Conservation (phyloP, 2,329 filamentous ascomycete genomes). For the Microascus cirrosus region DNA sequence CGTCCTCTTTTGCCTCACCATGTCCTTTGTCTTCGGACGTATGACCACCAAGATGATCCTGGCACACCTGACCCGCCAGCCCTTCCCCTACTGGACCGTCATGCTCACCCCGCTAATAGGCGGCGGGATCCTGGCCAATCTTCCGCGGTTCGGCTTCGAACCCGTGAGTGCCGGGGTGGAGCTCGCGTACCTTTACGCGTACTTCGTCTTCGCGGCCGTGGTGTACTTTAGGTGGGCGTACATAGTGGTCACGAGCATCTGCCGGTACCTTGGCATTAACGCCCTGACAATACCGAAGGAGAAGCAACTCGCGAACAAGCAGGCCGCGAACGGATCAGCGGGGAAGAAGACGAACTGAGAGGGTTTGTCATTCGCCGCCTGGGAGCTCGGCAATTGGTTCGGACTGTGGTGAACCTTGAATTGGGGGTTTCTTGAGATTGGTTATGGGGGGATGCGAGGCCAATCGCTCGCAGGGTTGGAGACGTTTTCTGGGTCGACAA, state of each 20-base stretch:
- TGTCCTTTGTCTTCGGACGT: constrained; percentile 94
- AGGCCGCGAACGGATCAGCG: not conserved
- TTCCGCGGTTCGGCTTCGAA: constrained; percentile 65
- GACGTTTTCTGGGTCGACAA: not conserved
- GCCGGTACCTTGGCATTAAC: constrained; percentile 84
- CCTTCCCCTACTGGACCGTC: constrained; percentile 94
- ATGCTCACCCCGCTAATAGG: constrained; percentile 80
- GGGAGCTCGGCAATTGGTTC: not conserved
- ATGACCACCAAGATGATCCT: constrained; percentile 99
- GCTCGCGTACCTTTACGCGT: constrained; percentile 70
- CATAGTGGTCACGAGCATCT: constrained; percentile 83
- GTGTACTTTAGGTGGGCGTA: constrained; percentile 91
- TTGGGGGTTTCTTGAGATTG: not conserved
- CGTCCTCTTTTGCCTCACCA: constrained; percentile 81
- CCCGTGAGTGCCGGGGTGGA: constrained; percentile 56
- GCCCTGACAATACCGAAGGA: constrained; percentile 72
- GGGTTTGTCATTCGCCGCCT: too few species aligned
- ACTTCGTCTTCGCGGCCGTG: constrained; percentile 72
- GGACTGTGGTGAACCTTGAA: not conserved
- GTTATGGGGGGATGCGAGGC: not conserved
- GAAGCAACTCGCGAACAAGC: constrained; percentile 44
- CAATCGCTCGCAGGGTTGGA: not conserved
- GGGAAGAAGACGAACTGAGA: constrained; percentile 1
- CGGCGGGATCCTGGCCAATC: constrained; percentile 72
- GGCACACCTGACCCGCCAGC: constrained; percentile 83